Evolutionary conservation across 805 yeast species (phyloP), one percentile per base, ranked within the genome.

Genomic region (Candida xyloterini): DNA sequence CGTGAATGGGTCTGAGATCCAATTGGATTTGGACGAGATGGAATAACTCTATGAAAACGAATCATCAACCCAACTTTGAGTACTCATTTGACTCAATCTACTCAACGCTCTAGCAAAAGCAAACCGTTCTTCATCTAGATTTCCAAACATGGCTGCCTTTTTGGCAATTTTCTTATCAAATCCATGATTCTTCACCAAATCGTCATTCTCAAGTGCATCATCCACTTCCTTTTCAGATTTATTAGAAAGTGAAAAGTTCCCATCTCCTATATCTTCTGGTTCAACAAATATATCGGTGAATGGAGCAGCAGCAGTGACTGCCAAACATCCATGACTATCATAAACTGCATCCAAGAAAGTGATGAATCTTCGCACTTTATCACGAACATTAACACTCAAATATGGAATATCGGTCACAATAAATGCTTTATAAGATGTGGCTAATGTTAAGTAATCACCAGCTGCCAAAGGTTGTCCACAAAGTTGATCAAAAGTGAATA

Each of bases 51-150:
- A 35, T 21, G 26, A 24, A 37, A 33, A 38, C 27, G 36, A 33
- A 27, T 40, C 45, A 27, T 33, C 45, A 39, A 87, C 81, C 99
- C 99, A 91, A 37, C 84, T 95, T 18, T 81, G 81, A 5, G 95
- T 84, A 50, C 95, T 82, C 97, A 91, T 91, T 52, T 91, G 98
- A 30, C 90, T 76, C 50, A 93, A 70, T 59, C 99, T 78, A 52
- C 93, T 82, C 43, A 91, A 69, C 0, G 98, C 97, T 57, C 99
- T 76, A 0, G 96, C 96, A 70, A 91, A 91, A 15, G 99, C 99
- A 67, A 91, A 93, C 60, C 83, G 77, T 65, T 91, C 99, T 62
- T 91, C 99, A 62, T 89, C 98, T 28, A 93, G 74, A 5, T 48
- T 55, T 34, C 85, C 86, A 66, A 93, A 91, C 76, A 85, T 76